Percentiles rank a stretch among this genome's conserved stretches.
Conservation (phyloP, 1,284 basidiomycete genomes). For the Moesziomyces parantarcticus region DNA sequence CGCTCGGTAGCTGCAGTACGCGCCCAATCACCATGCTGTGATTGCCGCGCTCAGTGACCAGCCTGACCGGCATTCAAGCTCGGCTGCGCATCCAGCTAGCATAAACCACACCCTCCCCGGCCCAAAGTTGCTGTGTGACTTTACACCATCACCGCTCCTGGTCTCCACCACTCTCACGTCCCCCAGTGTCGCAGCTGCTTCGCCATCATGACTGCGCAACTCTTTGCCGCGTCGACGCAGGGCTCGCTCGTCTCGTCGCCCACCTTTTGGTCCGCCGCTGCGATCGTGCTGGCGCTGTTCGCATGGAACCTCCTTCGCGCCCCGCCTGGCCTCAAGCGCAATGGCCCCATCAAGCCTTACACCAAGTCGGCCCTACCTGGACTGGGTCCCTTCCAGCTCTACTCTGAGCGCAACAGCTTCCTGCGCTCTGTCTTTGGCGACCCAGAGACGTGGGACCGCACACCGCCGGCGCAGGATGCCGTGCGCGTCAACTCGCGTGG, state of each 20-base stretch:
- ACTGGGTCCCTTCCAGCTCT: slow-evolving; percentile 37
- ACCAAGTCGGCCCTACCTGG: slow-evolving; percentile 20
- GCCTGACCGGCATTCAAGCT: too few relatives aligned
- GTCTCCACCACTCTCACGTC: not conserved
- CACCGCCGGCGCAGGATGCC: slow-evolving; percentile 23
- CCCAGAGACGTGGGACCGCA: slow-evolving; percentile 29
- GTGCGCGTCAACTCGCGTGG: slow-evolving; percentile 32
- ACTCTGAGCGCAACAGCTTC: slow-evolving; percentile 41
- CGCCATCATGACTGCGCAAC: slow-evolving; percentile 12
- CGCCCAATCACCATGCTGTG: too few relatives aligned
- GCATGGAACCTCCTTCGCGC: slow-evolving; percentile 29
- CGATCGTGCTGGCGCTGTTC: slow-evolving; percentile 18
- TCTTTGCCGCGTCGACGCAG: slow-evolving; percentile 26
- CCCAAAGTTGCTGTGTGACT: too few relatives aligned
- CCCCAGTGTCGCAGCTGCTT: not conserved
- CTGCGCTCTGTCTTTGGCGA: slow-evolving; percentile 45
- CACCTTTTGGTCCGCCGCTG: slow-evolving; percentile 28
- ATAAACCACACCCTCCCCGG: too few relatives aligned
- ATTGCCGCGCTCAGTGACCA: too few relatives aligned
- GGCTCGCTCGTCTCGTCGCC: slow-evolving; percentile 34
- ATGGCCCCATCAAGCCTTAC: slow-evolving; percentile 24
- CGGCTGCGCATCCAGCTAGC: too few relatives aligned
- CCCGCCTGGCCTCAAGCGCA: slow-evolving; percentile 26
- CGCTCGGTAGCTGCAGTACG: too few relatives aligned
- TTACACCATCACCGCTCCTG: not conserved